Evolutionary conservation across 1,284 basidiomycete species (phyloP), one percentile per base, ranked within the genome.

Genomic region (Puccinia triticina): DNA sequence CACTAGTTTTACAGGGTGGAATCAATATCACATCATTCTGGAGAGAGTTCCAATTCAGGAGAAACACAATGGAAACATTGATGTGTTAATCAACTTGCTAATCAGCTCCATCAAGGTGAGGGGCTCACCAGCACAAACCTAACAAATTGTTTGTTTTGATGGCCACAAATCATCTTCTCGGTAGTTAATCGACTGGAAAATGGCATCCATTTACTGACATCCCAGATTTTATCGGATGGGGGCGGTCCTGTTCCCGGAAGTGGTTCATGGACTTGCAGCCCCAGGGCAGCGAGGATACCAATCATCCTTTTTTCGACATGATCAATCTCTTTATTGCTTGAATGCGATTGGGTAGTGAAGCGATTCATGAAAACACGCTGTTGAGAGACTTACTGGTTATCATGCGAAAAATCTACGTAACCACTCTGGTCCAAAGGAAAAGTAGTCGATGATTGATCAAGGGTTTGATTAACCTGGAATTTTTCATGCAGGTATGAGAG

Each of bases 361-460:
- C 59, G 3, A 34, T 32, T 12, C 29, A 18, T 34, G 59, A 34
- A 61, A 34, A 14, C 11, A 29, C n/a, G 37, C 37, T 18, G 29
- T 46, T 10, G 34, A 50, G n/a, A 34, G 29, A 53, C 77, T 66
- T 40, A 78, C 77, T 78, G 77, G 66, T 78, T 78, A 40, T 78
- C 77, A 32, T 78, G 77, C 69, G 77, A 78, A 40, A 78, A 78
- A 69, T 78, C 77, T 3, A 78, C 26, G 66, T 78, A 78, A 29
- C 61, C 37, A 11, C 34, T 69, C 12, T 29, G 64, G 48, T 78
- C 43, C 46, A 78, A 78, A 34, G 77, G 77, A 34, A 78, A 78
- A 48, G 61, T 69, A 37, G 32, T 48, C 34, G 18, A 21, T 18
- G 77, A 78, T 69, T 40, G 77, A 69, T 69, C 77, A 12, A 78